A percentile compares a stretch with the other conserved stretches of the same genome.
Evolutionary conservation across 2,329 filamentous ascomycete genomes (phyloP).

Genomic region (Parastagonospora avenae): DNA sequence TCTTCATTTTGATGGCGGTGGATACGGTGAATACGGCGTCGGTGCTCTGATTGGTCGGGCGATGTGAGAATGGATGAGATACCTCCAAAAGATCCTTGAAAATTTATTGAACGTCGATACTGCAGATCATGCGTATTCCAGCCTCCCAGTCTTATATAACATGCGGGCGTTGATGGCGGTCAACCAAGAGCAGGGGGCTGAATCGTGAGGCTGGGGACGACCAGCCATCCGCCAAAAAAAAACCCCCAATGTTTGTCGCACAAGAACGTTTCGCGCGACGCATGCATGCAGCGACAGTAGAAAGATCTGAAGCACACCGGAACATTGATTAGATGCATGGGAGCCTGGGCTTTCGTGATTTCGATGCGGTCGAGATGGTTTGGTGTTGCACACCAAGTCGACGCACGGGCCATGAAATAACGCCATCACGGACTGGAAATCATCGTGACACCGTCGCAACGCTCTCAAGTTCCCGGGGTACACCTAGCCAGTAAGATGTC

Average conservation of each 20-base stretch:
- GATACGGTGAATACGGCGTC: neutral
- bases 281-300: slow-evolving; percentile 10
- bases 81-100: no score
- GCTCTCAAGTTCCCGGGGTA: slow-evolving; percentile 5
- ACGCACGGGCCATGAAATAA: slow-evolving; percentile 10
- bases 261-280: slow-evolving; percentile 18
- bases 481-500: neutral
- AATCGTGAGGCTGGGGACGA: slow-evolving; percentile 16
- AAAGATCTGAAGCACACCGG: slow-evolving; percentile 15
- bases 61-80: no score
- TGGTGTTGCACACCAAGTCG: slow-evolving; percentile 2
- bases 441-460: slow-evolving; percentile 8
- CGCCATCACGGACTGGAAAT: slow-evolving; percentile 5
- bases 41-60: no score
- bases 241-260: slow-evolving; percentile 35
- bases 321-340: slow-evolving; percentile 14
- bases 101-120: no score
- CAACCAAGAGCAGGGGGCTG: slow-evolving; percentile 24
- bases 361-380: slow-evolving; percentile 7
- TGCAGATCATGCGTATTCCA: slow-evolving; percentile 14
- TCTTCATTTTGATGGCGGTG: neutral
- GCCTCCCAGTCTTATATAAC: slow-evolving; percentile 13
- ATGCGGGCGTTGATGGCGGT: slow-evolving; percentile 8
- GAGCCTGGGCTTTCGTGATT: neutral
- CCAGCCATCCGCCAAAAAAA: slow-evolving; percentile 27